phyloP scores from a whole-genome alignment of 305 asterid species.

The Solanum chacoense region DNA sequence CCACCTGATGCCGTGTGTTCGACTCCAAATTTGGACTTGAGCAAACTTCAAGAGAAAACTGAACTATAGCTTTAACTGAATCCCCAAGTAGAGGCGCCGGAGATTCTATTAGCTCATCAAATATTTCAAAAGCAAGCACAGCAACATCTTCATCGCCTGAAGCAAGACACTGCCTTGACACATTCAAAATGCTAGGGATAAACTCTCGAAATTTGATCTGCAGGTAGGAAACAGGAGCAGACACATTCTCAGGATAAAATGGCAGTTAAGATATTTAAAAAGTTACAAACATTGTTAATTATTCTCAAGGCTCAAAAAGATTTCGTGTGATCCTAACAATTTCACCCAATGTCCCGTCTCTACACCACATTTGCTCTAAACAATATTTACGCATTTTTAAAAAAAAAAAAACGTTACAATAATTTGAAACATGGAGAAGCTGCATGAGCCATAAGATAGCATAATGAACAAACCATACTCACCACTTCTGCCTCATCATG shows the following conservation, averaged over 20 bases:
- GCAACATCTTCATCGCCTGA: conserved; percentile 98
- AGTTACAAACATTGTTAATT: background rate
- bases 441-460: background rate
- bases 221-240: conserved; percentile 11
- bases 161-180: conserved; percentile 94
- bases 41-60: conserved; percentile 96
- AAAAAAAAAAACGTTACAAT: background rate
- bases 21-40: conserved; percentile 71
- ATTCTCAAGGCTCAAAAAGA: background rate
- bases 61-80: conserved; percentile 89
- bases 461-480: conserved; percentile 24
- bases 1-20: conserved; percentile 96
- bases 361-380: background rate
- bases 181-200: conserved; percentile 91
- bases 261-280: background rate
- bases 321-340: background rate
- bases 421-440: background rate
- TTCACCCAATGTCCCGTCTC: background rate
- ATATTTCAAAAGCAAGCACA: conserved; percentile 91
- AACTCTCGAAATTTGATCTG: conserved; percentile 93
- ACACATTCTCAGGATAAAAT: background rate
- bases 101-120: conserved; percentile 97
- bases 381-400: background rate
- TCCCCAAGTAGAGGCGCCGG: conserved; percentile 99
- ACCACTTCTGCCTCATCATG: conserved; percentile 88